Conservation (phyloP, 2,329 filamentous ascomycete genomes). For the Phyllosticta paracitricarpa region DNA sequence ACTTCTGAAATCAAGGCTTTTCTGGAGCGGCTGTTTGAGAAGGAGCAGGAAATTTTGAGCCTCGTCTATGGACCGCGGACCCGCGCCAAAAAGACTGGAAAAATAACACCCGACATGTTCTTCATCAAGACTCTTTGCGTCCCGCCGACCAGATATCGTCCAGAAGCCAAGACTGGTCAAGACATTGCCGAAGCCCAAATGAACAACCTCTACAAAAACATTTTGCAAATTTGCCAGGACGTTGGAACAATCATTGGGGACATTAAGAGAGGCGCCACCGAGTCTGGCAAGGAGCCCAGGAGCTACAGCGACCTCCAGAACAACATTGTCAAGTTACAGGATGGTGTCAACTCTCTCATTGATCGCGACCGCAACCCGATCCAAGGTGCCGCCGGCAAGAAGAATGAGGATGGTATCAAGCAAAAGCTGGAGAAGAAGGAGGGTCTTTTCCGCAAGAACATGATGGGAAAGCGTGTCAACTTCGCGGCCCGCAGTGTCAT, state of each 20-base stretch:
- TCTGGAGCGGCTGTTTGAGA: slow-evolving; percentile 69
- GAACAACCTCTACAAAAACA: slow-evolving; percentile 78
- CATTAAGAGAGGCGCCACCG: slow-evolving; percentile 42
- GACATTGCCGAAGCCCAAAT: slow-evolving; percentile 79
- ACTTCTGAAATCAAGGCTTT: slow-evolving; percentile 74
- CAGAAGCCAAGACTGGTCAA: slow-evolving; percentile 71
- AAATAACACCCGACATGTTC: slow-evolving; percentile 79
- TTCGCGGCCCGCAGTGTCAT: slow-evolving; percentile 96
- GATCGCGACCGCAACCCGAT: slow-evolving; percentile 81
- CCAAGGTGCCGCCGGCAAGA: slow-evolving; percentile 64
- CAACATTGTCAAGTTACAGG: slow-evolving; percentile 75
- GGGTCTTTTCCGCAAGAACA: slow-evolving; percentile 94
- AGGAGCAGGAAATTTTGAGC: slow-evolving; percentile 72
- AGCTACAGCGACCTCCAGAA: slow-evolving; percentile 70
- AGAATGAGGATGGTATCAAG: slow-evolving; percentile 89
- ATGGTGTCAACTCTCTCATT: slow-evolving; percentile 83
- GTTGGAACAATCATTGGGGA: slow-evolving; percentile 67
- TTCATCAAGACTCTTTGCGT: slow-evolving; percentile 81
- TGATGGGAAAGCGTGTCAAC: slow-evolving; percentile 99
- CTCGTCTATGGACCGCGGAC: slow-evolving; percentile 77
- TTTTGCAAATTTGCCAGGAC: slow-evolving; percentile 63
- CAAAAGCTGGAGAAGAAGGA: slow-evolving; percentile 98
- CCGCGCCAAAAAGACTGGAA: slow-evolving; percentile 41
- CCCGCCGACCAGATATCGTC: slow-evolving; percentile 83
- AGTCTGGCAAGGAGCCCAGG: slow-evolving; percentile 36